Base-by-base conservation (phyloP, 108 stramenopile genomes). In the Cylindrotheca closterium region DNA sequence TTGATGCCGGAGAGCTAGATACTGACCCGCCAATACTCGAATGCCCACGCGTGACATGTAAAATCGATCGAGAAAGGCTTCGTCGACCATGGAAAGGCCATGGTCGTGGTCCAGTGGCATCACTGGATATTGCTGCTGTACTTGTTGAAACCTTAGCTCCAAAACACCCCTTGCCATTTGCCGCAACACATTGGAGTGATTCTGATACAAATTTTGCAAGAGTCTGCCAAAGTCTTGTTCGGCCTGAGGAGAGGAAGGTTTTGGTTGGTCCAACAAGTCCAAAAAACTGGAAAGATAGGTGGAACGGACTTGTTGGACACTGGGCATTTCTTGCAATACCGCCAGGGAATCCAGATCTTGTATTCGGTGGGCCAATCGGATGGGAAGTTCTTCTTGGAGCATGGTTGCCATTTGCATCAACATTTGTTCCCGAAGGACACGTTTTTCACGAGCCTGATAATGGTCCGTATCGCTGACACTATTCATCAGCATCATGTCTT, bases 11-110 rank as follows among this genome's bases (percentile, higher is more conserved):
- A 88, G 57, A 10, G 79, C 79, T 30, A 93, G 22, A 57, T 87
- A 87, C 55, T 93, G 88, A 47, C 94, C 94, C 47, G 92, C 92
- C 62, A 97, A 77, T 21, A 95, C 92, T 17, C 96, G 91, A 47
- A 97, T 96, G 24, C 81, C 82, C 32, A 97, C 89, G 0, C 96
- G 79, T 28, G 71, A 73, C 62, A 80, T 80, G 71, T 94, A 97
- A 77, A 97, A 97, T 24, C 82, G 76, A 79, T 97, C 91, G 51
- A 97, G 68, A 70, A 92, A 93, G 26, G 75, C 60, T 58, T 81
- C 79, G 68, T 12, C 45, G 45, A 19, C 61, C 75, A 60, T 77
- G 65, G 7, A 25, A 33, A 19, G 45, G 7, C 37, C 19, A 48
- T n/a, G 15, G 30, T 58, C 60, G 68, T 68, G 26, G 26, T 64